Conservation (phyloP, 768 basidiomycete species). For the Termitomyces sp. region DNA sequence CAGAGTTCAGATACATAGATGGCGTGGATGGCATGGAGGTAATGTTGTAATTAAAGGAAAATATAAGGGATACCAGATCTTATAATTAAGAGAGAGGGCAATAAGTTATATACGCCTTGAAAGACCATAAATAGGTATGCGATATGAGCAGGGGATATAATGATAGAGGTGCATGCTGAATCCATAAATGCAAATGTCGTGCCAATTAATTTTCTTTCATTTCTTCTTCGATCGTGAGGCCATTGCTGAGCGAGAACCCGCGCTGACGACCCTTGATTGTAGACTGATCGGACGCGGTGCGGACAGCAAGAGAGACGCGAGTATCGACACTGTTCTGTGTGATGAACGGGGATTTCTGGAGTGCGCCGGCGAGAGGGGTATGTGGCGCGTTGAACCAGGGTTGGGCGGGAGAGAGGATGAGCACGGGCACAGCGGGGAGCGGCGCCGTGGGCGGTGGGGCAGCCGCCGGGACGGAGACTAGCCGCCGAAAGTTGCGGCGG, state of each 20-base stretch:
- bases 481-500: slow-evolving; percentile 33
- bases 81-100: background rate
- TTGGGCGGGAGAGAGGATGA: slow-evolving; percentile 12
- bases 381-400: slow-evolving; percentile 5
- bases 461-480: slow-evolving; percentile 24
- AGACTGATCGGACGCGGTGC: background rate
- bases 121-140: slow-evolving; percentile 4
- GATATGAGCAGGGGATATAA: background rate
- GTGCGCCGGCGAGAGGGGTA: slow-evolving; percentile 6
- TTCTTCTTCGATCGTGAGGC: slow-evolving; percentile 32
- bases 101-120: background rate
- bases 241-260: slow-evolving; percentile 24
- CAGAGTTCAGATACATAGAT: background rate
- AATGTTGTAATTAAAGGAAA: background rate
- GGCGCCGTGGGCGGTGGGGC: slow-evolving; percentile 35
- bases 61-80: slow-evolving; percentile 3
- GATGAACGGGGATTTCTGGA: background rate
- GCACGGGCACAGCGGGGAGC: slow-evolving; percentile 29
- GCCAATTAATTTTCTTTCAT: slow-evolving; percentile 32
- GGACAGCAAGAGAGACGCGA: slow-evolving; percentile 1
- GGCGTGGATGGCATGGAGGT: background rate
- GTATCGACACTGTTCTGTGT: background rate
- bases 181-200: background rate
- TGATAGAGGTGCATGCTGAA: background rate
- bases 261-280: slow-evolving; percentile 22